Base-by-base conservation (phyloP, 768 basidiomycete species). In the Terana coerulea region DNA sequence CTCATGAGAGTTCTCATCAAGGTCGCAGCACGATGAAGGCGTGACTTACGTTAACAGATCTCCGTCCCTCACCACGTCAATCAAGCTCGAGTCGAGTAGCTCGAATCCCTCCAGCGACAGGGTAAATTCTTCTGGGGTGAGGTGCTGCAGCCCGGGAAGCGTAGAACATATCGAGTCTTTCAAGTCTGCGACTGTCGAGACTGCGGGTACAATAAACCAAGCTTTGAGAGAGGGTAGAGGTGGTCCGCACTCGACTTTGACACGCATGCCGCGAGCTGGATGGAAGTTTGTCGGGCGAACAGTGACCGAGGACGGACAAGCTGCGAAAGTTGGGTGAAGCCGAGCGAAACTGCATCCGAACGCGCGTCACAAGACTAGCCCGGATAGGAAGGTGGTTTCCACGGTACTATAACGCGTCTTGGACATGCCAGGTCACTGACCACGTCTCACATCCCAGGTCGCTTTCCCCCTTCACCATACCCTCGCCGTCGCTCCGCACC, bases 51-150 rank as follows among this genome's bases (percentile, higher is more conserved):
- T 44, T 40, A 68, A 52, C 2, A 68, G 53, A 39, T 68, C 67
- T 14, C 63, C 61, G 25, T 68, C 67, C 25, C 61, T 59, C 0
- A 68, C 40, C 2, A 68, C 62, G 29, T 67, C 65, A 17, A 64
- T 50, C 1, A 55, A 49, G 33, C 60, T 62, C 14, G 55, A 29
- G 49, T 68, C 66, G 5, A 66, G 56, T 5, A 68, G 54, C 49
- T 64, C 62, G 42, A 67, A 68, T 15, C 61, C 65, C 33, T 68
- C 66, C 25, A 68, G 51, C n/a, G 55, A 51, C 9, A 67, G 59
- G n/a, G 41, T 12, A 24, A 68, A 42, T 37, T 61, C 51, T 11
- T 52, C 21, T 0, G 58, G 31, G 11, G 41, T 22, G 22, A 57
- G 15, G 17, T 47, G 43, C 15, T 33, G 47, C 39, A 65, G 56